phyloP scores from a whole-genome alignment of 805 yeast species.

The Starmerella asiatica region DNA sequence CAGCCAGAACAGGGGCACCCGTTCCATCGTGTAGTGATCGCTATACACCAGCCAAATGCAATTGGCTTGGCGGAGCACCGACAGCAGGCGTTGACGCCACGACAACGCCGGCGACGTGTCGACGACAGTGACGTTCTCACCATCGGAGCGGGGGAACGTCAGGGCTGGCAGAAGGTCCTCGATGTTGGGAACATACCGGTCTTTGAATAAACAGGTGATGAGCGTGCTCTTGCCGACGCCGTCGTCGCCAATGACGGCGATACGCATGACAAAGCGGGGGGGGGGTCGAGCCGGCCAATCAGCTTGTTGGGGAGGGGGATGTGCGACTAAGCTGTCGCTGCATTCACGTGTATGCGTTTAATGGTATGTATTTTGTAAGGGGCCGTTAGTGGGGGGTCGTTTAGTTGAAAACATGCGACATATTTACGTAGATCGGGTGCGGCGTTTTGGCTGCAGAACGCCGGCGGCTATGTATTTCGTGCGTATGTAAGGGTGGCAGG shows the following conservation, averaged over 20 bases:
- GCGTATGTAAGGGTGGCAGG: too few relatives aligned
- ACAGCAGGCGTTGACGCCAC: conserved; percentile 46
- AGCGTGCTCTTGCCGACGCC: conserved; percentile 41
- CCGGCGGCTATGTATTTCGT: too few relatives aligned
- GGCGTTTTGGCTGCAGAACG: too few relatives aligned
- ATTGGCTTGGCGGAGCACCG: conserved; percentile 70
- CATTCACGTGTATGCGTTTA: too few relatives aligned
- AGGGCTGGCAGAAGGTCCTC: conserved; percentile 74
- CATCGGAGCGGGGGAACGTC: conserved; percentile 57
- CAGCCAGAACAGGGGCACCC: conserved; percentile 88
- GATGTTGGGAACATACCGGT: conserved; percentile 59
- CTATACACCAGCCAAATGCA: conserved; percentile 91
- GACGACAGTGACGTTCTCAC: conserved; percentile 52
- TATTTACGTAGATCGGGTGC: too few relatives aligned
- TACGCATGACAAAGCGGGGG: too few relatives aligned
- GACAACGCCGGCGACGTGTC: conserved; percentile 57
- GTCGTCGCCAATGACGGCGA: conserved; percentile 90
- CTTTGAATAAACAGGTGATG: conserved; percentile 69
- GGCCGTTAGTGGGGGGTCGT: too few relatives aligned
- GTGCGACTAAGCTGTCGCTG: too few relatives aligned
- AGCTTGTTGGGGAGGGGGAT: too few relatives aligned
- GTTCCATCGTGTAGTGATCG: conserved; percentile 87
- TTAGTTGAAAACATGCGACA: too few relatives aligned
- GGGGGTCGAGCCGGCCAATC: too few relatives aligned
- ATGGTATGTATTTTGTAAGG: too few relatives aligned